Conservation (phyloP, 1,139 yeast genomes). For the Schwanniomyces etchellsii region DNA sequence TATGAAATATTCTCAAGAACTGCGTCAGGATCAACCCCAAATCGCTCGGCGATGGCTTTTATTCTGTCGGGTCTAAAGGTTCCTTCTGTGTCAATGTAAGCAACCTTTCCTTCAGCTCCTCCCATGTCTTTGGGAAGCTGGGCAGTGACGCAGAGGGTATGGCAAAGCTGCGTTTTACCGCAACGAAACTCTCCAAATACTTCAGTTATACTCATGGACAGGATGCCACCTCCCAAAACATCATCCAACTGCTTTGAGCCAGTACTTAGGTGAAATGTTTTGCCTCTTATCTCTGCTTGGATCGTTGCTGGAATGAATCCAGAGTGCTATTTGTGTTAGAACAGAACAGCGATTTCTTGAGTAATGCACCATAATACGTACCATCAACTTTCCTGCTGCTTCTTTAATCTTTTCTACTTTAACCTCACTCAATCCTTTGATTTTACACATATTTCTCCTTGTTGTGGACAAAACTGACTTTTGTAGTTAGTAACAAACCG, state of each 20-base stretch:
- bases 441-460: constrained; percentile 45
- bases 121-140: constrained; percentile 51
- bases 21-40: constrained; percentile 47
- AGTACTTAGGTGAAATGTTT: constrained; percentile 44
- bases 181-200: constrained; percentile 62
- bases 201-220: constrained; percentile 58
- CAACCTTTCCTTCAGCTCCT: constrained; percentile 60
- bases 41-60: constrained; percentile 47
- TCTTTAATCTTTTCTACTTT: constrained; percentile 61
- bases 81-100: constrained; percentile 58
- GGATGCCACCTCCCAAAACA: constrained; percentile 53
- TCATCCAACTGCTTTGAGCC: constrained; percentile 51
- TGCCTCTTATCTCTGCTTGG: constrained; percentile 44
- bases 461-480: constrained; percentile 51
- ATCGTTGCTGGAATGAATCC: constrained; percentile 53
- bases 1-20: constrained; percentile 51
- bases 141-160: constrained; percentile 54
- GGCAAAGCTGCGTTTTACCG: constrained; percentile 58
- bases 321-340: constrained; percentile 14
- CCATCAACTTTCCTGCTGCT: constrained; percentile 46
- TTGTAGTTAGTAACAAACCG: constrained; percentile 5
- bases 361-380: constrained; percentile 7
- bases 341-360: constrained; percentile 1
- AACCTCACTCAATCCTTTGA: constrained; percentile 51
- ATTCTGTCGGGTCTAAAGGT: constrained; percentile 56